Evolutionary conservation across 768 basidiomycete species (phyloP).

Genomic region (Auricularia sp.): DNA sequence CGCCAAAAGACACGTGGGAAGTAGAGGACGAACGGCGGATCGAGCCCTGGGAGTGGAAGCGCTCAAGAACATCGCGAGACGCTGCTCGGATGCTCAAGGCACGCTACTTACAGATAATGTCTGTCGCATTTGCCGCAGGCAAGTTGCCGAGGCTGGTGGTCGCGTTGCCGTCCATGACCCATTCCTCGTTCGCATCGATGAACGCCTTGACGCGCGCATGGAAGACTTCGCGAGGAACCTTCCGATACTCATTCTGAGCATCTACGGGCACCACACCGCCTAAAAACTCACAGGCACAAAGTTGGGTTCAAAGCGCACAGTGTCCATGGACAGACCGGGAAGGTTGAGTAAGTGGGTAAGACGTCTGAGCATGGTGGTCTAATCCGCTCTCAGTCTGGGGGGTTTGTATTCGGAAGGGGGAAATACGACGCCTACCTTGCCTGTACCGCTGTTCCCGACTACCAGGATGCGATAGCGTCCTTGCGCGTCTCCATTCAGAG

Average conservation of each 20-base stretch:
- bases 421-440: constrained; percentile 17
- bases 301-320: constrained; percentile 38
- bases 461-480: constrained; percentile 39
- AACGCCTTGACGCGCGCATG: constrained; percentile 2
- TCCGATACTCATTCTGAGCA: neutral
- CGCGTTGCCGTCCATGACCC: neutral
- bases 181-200: constrained; percentile 18
- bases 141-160: neutral
- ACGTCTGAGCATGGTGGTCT: neutral
- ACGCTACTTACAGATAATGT: neutral
- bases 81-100: neutral
- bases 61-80: neutral
- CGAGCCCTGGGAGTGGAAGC: constrained; percentile 40
- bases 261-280: too few species aligned
- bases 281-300: constrained; percentile 24
- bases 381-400: neutral
- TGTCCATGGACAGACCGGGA: constrained; percentile 39
- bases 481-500: constrained; percentile 34
- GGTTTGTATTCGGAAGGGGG: neutral
- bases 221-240: constrained; percentile 20
- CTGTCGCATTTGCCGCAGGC: neutral
- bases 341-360: constrained; percentile 32
- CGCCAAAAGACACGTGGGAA: constrained; percentile 48
- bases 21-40: constrained; percentile 52
- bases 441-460: constrained; percentile 40